Percentiles rank a stretch among this genome's conserved stretches.
These are phyloP conservation scores for Cutaneotrichosporon dermatis DNA, from an alignment of 1,284 basidiomycete genomes.

Conservation along the genomic window DNA sequence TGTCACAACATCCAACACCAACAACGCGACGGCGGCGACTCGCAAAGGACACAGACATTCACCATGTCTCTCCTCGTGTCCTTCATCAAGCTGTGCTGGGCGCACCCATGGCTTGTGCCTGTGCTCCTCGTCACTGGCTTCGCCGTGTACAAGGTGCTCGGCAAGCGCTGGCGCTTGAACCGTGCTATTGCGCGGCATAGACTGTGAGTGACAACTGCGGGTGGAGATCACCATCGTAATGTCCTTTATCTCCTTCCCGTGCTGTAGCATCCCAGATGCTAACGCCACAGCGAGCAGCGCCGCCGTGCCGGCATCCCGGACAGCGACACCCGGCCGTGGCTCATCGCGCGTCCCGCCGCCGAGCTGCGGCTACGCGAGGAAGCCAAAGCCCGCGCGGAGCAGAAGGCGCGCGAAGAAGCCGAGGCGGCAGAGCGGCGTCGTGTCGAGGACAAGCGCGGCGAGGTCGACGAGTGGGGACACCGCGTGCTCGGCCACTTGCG, in stretches of 20 bases:
- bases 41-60: background rate
- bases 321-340: slow-evolving; percentile 20
- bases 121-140: background rate
- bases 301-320: slow-evolving; percentile 23
- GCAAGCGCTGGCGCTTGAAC: background rate
- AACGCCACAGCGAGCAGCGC: slow-evolving; percentile 15
- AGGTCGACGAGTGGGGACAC: slow-evolving; percentile 19
- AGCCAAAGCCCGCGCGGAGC: background rate
- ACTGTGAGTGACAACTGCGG: slow-evolving; percentile 2
- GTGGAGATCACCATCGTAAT: background rate
- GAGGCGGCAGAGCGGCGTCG: slow-evolving; percentile 8
- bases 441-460: slow-evolving; percentile 8
- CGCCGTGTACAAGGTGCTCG: background rate
- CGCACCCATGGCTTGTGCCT: background rate
- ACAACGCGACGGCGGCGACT: background rate
- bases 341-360: slow-evolving; percentile 17
- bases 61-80: slow-evolving; percentile 3
- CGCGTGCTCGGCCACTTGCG: slow-evolving; percentile 8
- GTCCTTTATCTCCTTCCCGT: no score
- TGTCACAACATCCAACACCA: background rate
- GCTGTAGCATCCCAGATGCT: background rate
- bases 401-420: background rate
- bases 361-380: slow-evolving; percentile 20
- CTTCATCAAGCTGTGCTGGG: slow-evolving; percentile 1
- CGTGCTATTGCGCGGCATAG: slow-evolving; percentile 6